Evolutionary conservation across 768 basidiomycete genomes (phyloP).

Genomic region (Amanita muscaria): DNA sequence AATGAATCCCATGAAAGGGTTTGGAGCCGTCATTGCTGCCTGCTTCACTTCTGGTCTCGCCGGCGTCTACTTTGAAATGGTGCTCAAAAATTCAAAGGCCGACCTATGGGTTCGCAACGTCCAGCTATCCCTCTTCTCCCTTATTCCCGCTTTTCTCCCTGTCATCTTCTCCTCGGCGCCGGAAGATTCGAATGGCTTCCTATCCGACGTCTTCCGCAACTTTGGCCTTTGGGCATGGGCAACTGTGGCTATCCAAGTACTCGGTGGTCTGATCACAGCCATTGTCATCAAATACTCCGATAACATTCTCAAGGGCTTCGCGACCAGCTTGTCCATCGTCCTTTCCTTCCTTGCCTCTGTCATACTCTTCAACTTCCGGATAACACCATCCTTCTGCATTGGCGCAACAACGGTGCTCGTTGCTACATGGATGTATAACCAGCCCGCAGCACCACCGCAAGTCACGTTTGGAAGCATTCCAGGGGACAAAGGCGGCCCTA

Average conservation of each 20-base stretch:
- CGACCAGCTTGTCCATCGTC: constrained; percentile 89
- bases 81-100: constrained; percentile 79
- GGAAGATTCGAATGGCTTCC: constrained; percentile 36
- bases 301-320: constrained; percentile 96
- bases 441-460: constrained; percentile 30
- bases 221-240: constrained; percentile 96
- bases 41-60: constrained; percentile 95
- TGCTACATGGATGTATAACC: constrained; percentile 95
- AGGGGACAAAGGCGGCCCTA: constrained; percentile 11
- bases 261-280: constrained; percentile 90
- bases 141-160: constrained; percentile 82
- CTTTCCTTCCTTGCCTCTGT: constrained; percentile 93
- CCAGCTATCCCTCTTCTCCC: constrained; percentile 90
- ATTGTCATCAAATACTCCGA: constrained; percentile 96
- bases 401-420: constrained; percentile 80
- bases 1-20: constrained; percentile 81
- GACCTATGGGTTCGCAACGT: constrained; percentile 97
- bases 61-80: constrained; percentile 98
- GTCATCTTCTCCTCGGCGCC: constrained; percentile 48
- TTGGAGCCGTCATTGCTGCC: constrained; percentile 81
- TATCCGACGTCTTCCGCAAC: constrained; percentile 64
- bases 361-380: constrained; percentile 80
- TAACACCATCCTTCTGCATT: constrained; percentile 80
- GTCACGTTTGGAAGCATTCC: constrained; percentile 9
- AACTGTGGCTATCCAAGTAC: constrained; percentile 81